A percentile compares a stretch with the other conserved stretches of the same genome.
Conservation (phyloP, 2,329 filamentous ascomycete species). For the Epichloe scottii region DNA sequence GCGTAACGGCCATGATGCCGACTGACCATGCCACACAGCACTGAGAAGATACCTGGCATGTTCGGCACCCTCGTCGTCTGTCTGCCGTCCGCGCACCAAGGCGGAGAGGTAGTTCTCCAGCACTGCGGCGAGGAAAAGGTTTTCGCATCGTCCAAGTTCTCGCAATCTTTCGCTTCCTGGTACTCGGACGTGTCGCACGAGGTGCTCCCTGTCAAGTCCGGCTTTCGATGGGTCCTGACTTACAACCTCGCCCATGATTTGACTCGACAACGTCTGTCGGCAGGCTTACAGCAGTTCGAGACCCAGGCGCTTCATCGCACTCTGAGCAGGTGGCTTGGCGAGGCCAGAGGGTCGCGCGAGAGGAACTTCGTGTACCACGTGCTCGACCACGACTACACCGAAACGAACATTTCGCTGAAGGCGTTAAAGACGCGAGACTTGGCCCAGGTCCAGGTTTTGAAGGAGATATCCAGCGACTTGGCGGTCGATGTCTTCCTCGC, state of each 20-base stretch:
- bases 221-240: constrained; percentile 36
- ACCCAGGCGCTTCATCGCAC: constrained; percentile 9
- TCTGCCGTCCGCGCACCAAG: constrained; percentile 34
- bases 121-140: constrained; percentile 21
- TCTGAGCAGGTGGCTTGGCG: constrained; percentile 16
- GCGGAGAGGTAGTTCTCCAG: constrained; percentile 30
- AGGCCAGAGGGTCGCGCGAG: not conserved
- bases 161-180: constrained; percentile 21
- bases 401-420: constrained; percentile 17
- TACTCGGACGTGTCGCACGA: constrained; percentile 42
- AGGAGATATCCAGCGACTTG: constrained; percentile 12
- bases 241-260: constrained; percentile 33
- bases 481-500: constrained; percentile 21
- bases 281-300: constrained; percentile 5
- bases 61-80: constrained; percentile 37
- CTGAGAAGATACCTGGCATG: constrained; percentile 33
- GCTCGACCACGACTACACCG: constrained; percentile 22
- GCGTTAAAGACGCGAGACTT: constrained; percentile 17
- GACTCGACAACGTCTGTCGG: constrained; percentile 10
- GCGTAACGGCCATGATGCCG: not conserved
- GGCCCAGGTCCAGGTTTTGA: constrained; percentile 14
- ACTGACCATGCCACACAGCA: constrained; percentile 14
- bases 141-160: constrained; percentile 17
- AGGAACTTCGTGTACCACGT: constrained; percentile 15
- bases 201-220: constrained; percentile 31